Evolutionary conservation across 306 rosid species (phyloP), one percentile per base, ranked within the genome.

Genomic region (Gillenia trifoliata): DNA sequence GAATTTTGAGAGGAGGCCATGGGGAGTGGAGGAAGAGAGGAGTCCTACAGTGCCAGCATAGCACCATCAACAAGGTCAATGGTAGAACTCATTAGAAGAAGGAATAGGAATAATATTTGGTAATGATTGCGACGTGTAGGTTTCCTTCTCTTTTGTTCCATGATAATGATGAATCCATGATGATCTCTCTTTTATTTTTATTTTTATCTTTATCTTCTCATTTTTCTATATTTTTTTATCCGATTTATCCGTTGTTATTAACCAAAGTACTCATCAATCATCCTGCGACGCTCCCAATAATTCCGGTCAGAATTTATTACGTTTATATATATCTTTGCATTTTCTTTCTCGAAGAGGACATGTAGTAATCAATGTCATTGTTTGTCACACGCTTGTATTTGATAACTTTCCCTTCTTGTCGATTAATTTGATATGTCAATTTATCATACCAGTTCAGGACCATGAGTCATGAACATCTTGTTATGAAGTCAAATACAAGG

Each of bases 41-140:
- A 82, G 76, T 68, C 66, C 75, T 74, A 82, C 83, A 68, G 78
- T 76, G 78, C 83, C 67, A 85, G 71, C 77, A 80, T 59, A 59
- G 76, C 40, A 55, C 22, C 66, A 73, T 3, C 20, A 45, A 45
- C 52, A 45, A 45, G 52, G 52, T 45, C 52, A 45, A 45, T 45
- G 52, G 52, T 45, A 45, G 11, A 36, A 0, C 40, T 11, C 8
- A 36, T 36, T 36, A 75, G 86, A 87, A 84, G 84, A 70, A 73
- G 74, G 72, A 79, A 89, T 23, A 57, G 75, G 45, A 84, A 84
- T 84, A 85, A 70, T 85, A 71, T 80, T 81, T 75, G 77, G 90
- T 77, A 81, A 84, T 89, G 93, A 91, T 84, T 81, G 89, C 83
- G 89, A 91, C 93, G 86, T 85, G 90, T 75, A 66, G 85, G 68